Conservation (phyloP, 805 yeast genomes). For the Kodamaea leandrae region DNA sequence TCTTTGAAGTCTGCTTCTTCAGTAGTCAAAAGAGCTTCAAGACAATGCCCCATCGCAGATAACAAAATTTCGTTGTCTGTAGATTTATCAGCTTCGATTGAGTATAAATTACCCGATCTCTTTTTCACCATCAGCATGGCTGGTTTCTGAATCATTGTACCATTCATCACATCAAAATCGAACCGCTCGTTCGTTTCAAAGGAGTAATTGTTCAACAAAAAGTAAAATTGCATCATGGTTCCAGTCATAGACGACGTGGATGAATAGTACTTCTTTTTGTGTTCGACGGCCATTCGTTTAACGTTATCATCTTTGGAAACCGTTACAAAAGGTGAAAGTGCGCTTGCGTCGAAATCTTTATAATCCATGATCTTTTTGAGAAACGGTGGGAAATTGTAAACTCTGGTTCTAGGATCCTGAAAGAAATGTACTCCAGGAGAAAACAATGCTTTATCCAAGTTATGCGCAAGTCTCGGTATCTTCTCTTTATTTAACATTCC, state of each 20-base stretch:
- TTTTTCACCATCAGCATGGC: constrained; percentile 52
- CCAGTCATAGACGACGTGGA: constrained; percentile 90
- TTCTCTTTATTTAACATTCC: constrained; percentile 20
- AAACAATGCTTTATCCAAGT: constrained; percentile 68
- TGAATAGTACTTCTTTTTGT: constrained; percentile 51
- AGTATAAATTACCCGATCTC: constrained; percentile 33
- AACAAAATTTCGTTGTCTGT: constrained; percentile 65
- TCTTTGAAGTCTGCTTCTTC: constrained; percentile 50
- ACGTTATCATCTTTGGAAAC: constrained; percentile 60
- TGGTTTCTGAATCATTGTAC: constrained; percentile 28
- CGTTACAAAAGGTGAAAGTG: constrained; percentile 56
- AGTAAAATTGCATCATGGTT: constrained; percentile 70
- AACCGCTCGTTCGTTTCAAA: constrained; percentile 23
- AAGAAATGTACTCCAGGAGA: constrained; percentile 79
- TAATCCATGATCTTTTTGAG: constrained; percentile 60
- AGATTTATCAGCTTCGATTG: constrained; percentile 71
- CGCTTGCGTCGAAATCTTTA: constrained; percentile 62
- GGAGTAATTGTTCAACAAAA: constrained; percentile 50
- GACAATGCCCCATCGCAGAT: constrained; percentile 70
- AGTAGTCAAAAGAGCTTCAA: constrained; percentile 74
- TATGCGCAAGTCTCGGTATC: constrained; percentile 62
- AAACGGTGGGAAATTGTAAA: constrained; percentile 63
- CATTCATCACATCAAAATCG: constrained; percentile 17
- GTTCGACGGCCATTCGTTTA: constrained; percentile 31
- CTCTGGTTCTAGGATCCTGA: constrained; percentile 74